Percentiles rank a stretch among this genome's conserved stretches.
Conservation (phyloP, 129 eudicot species). For the Helianthus tuberosus region DNA sequence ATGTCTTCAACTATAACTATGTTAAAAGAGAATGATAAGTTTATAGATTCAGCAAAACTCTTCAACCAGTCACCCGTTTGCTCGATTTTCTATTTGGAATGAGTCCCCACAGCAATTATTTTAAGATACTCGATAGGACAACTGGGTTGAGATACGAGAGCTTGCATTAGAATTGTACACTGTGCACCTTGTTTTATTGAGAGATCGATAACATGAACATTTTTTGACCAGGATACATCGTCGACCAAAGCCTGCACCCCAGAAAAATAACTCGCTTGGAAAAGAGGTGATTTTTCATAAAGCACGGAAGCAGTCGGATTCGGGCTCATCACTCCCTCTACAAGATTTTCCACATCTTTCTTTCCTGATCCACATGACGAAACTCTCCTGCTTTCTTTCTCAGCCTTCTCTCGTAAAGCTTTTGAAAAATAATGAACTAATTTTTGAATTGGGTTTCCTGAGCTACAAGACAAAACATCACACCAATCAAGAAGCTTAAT, state of each 20-base stretch:
- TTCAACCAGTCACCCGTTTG: conserved; percentile 37
- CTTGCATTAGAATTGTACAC: conserved; percentile 45
- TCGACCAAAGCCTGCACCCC: conserved; percentile 44
- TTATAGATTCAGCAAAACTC: conserved; percentile 39
- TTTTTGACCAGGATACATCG: conserved; percentile 18
- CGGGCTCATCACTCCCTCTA: conserved; percentile 19
- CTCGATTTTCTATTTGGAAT: conserved; percentile 5
- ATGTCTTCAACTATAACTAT: conserved; percentile 35
- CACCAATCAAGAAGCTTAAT: conserved; percentile 51
- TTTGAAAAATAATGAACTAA: conserved; percentile 49
- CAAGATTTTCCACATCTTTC: conserved; percentile 17
- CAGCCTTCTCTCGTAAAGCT: conserved; percentile 54
- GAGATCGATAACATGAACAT: conserved; percentile 47
- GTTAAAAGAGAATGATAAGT: conserved; percentile 32
- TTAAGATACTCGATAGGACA: conserved; percentile 34
- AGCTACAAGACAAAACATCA: conserved; percentile 20
- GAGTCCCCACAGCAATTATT: conserved; percentile 36
- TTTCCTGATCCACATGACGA: background rate
- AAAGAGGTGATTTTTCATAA: conserved; percentile 38
- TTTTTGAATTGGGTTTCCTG: conserved; percentile 44
- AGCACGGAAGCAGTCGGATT: conserved; percentile 13
- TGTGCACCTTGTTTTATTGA: conserved; percentile 37
- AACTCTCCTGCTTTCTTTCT: conserved; percentile 42
- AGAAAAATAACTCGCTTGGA: conserved; percentile 35
- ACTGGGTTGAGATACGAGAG: conserved; percentile 34